A percentile compares a stretch with the other conserved stretches of the same genome.
phyloP scores from a whole-genome alignment of 805 yeast genomes.

The Candida pini region DNA sequence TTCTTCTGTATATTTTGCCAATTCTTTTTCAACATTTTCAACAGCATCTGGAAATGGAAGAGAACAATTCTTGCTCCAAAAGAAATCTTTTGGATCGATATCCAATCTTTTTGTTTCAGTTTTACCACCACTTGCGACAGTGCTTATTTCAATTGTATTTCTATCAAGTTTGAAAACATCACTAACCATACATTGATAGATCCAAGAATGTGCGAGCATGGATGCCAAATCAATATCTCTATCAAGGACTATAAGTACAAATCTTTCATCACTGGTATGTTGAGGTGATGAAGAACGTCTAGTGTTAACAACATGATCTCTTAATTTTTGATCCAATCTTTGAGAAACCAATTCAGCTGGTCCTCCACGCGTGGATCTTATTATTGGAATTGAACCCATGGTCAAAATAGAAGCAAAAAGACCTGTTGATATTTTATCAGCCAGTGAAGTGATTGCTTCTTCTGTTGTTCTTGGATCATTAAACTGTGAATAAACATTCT shows the following conservation, averaged over 20 bases:
- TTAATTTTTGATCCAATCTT: conserved; percentile 72
- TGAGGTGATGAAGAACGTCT: conserved; percentile 24
- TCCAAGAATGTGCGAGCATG: conserved; percentile 97
- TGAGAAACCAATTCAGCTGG: conserved; percentile 94
- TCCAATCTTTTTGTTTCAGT: conserved; percentile 61
- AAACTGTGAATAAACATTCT: conserved; percentile 59
- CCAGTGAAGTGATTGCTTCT: conserved; percentile 60
- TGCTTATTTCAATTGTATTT: conserved; percentile 68
- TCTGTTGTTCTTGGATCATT: conserved; percentile 72
- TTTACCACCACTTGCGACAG: conserved; percentile 20
- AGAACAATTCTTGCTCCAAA: conserved; percentile 81
- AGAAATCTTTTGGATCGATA: conserved; percentile 88
- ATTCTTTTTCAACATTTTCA: conserved; percentile 85
- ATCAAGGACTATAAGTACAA: conserved; percentile 78
- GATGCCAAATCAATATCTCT: conserved; percentile 86
- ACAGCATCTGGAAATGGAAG: conserved; percentile 99
- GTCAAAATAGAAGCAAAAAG: conserved; percentile 76
- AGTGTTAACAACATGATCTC: conserved; percentile 80
- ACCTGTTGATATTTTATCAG: conserved; percentile 72
- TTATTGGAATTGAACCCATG: conserved; percentile 75
- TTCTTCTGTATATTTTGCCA: conserved; percentile 75
- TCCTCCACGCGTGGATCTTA: conserved; percentile 86
- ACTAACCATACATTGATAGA: conserved; percentile 92
- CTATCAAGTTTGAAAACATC: conserved; percentile 82
- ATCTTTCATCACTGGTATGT: conserved; percentile 38